Base-by-base conservation (phyloP, 2,329 filamentous ascomycete species). In the Phyllosticta ampelicida region DNA sequence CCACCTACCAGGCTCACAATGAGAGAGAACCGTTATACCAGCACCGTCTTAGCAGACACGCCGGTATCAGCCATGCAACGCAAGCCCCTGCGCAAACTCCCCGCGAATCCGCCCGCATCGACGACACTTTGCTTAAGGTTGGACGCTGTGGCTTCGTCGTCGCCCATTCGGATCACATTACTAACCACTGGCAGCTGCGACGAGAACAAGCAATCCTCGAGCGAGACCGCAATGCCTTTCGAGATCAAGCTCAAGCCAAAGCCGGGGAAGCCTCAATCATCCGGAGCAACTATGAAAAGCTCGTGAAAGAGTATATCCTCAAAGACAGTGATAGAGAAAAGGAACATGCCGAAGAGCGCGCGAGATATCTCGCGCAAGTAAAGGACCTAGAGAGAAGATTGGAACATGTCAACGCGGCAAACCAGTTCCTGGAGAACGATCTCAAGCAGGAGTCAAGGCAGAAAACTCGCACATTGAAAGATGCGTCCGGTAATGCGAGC, bases 191-290 rank as follows among this genome's bases (percentile, higher is more conserved):
- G n/a, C 29, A 57, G 55, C 55, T 57, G 3, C 36, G 36, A 44
- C 36, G 36, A 16, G 21, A 48, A 52, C 13, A n/a, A 8, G 44
- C 9, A 1, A 49, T 51, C 23, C 18, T 65, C 72, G 71, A 59
- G 73, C 77, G 58, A 71, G 71, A 53, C 66, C 64, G 8, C 66
- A 68, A 49, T 64, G 77, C 48, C 68, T 69, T 56, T 48, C 4
- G 29, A 52, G 20, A 6, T 10, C 19, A 76, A 60, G 69, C 77
- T 58, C 73, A 72, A 50, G 73, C 72, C 52, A 71, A 73, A 54
- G 76, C 81, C 18, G 89, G 89, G 54, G 87, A 91, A 68, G 84
- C 84, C 26, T 80, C 86, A 54, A 90, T 91, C 61, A 78, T 91
- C n/a, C 82, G 89, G 30, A 80, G 81, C 60, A 89, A 88, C 60